Evolutionary conservation across 768 basidiomycete genomes (phyloP), one percentile per base, ranked within the genome.

Genomic region (Solioccasus polychromus): DNA sequence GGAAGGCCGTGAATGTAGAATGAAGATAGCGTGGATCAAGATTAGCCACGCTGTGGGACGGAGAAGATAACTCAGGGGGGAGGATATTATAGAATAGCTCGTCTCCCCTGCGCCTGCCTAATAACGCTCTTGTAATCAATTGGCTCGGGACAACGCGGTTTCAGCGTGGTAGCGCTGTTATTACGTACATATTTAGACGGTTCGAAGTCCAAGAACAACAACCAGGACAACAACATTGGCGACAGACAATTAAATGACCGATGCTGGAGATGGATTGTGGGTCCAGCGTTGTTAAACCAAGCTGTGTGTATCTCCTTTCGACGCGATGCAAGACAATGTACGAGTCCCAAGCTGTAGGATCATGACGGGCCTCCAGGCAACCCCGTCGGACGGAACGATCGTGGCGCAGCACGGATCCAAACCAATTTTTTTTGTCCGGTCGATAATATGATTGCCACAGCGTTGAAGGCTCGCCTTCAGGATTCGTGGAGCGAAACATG

Each of bases 1-100:
- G 48, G 59, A 57, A 57, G 54, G 50, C 51, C 47, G 58, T 53
- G 47, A 50, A 62, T 61, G 48, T 57, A 49, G 55, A 58, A 58
- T 45, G 47, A 55, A 55, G 53, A 51, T 52, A 52, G 58, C 49
- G 60, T 56, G 48, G 62, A 66, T 64, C 63, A 53, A 63, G 58
- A 60, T 54, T 57, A 39, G 50, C 51, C 50, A 58, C 36, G 45
- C 52, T 53, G 55, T 53, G 58, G 42, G 45, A 50, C n/a, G 51
- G 39, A 42, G 44, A 40, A 47, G n/a, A 44, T 47, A 34, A 39
- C 43, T 54, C 49, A 54, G 58, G 61, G 51, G 54, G 23, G 12
- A 43, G 52, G 42, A 52, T 39, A 45, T 45, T 45, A 51, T 48
- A 52, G 37, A 45, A 38, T 19, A 25, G 26, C 18, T 36, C 26